These are phyloP conservation scores for Chlamydomonas reinhardtii DNA, from an alignment of 163 green algal genomes.

Conservation along the genomic window DNA sequence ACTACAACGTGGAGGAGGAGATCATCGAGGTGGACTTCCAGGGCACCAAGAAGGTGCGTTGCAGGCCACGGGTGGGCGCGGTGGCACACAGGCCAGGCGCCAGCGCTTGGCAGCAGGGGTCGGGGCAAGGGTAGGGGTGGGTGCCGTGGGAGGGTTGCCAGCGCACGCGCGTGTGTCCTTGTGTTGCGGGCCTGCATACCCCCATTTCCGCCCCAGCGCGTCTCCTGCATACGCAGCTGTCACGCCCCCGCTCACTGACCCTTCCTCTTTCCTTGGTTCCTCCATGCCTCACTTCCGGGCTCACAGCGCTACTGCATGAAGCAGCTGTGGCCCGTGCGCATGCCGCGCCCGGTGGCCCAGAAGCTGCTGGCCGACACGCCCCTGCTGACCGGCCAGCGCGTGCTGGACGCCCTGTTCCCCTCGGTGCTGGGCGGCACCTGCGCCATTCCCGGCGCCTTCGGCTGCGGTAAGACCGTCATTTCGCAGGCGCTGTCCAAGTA, in stretches of 20 bases:
- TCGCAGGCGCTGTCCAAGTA: constrained; percentile 98
- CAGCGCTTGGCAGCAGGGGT: neutral
- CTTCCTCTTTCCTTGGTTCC: too few species aligned
- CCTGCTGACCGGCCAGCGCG: constrained; percentile 97
- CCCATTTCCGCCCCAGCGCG: too few species aligned
- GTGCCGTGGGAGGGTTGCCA: neutral
- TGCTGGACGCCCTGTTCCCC: constrained; percentile 98
- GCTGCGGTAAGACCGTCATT: constrained; percentile 99
- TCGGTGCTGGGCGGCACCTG: constrained; percentile 98
- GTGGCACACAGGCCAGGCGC: neutral
- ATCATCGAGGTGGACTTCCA: constrained; percentile 99
- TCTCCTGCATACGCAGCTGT: too few species aligned
- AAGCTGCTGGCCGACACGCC: constrained; percentile 97
- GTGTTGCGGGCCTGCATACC: too few species aligned
- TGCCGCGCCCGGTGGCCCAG: constrained; percentile 90
- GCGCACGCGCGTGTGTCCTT: neutral
- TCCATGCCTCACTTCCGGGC: too few species aligned
- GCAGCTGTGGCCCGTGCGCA: constrained; percentile 97
- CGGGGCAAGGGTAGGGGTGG: too few species aligned
- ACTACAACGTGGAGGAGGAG: constrained; percentile 93
- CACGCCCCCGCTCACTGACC: too few species aligned
- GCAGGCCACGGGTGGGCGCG: neutral
- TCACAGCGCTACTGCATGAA: constrained; percentile 90
- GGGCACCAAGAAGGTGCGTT: constrained; percentile 87
- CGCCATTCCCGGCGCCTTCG: constrained; percentile 98